These are phyloP conservation scores for Diaporthe humulicola DNA, from an alignment of 2,329 filamentous ascomycete species.

Conservation along the genomic window DNA sequence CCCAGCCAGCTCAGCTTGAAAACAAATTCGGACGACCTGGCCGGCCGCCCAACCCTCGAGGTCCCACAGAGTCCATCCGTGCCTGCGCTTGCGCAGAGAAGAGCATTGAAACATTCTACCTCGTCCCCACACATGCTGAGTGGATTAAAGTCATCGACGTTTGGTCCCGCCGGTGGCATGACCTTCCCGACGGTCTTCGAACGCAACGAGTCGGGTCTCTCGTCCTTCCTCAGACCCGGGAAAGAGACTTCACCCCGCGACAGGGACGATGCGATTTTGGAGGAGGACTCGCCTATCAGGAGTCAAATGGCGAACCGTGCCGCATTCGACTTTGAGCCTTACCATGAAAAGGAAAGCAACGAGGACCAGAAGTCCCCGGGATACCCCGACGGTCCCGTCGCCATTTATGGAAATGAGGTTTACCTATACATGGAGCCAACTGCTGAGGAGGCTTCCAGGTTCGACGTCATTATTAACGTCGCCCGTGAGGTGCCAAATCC, in stretches of 20 bases:
- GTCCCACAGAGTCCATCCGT: conserved; percentile 68
- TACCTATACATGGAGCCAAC: conserved; percentile 86
- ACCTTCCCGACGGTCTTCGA: conserved; percentile 72
- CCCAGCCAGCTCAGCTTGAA: conserved; percentile 84
- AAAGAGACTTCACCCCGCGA: conserved; percentile 50
- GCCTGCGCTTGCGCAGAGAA: conserved; percentile 71
- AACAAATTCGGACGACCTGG: conserved; percentile 73
- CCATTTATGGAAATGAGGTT: conserved; percentile 83
- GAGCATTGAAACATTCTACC: conserved; percentile 75
- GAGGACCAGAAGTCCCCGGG: conserved; percentile 86
- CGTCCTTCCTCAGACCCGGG: conserved; percentile 67
- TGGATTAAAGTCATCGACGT: conserved; percentile 69
- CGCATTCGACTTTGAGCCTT: conserved; percentile 71
- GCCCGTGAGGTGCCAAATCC: conserved; percentile 86
- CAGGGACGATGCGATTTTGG: conserved; percentile 61
- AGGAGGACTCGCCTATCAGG: conserved; percentile 71
- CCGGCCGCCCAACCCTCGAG: conserved; percentile 63
- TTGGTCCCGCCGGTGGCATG: conserved; percentile 74
- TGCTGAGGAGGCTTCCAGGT: conserved; percentile 80
- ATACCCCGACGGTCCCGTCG: conserved; percentile 85
- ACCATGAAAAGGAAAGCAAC: conserved; percentile 77
- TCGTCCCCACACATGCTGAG: conserved; percentile 77
- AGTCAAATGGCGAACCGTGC: conserved; percentile 73
- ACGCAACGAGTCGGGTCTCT: conserved; percentile 72
- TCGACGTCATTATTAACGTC: conserved; percentile 88